Conservation (phyloP, 768 basidiomycete genomes). For the Rhizopogon vinicolor region DNA sequence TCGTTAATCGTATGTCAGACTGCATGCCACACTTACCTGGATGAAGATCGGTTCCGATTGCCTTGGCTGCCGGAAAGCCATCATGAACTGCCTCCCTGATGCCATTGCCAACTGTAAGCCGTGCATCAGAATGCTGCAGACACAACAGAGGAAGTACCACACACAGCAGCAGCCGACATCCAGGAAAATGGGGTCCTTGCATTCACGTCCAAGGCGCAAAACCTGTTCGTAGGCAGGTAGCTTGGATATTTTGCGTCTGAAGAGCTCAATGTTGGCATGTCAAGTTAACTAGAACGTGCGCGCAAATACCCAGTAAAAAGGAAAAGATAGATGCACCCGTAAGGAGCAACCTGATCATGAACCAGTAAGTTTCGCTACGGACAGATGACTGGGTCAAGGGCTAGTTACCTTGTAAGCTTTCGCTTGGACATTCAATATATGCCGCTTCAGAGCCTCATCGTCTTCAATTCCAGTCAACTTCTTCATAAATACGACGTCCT, state of each 20-base stretch:
- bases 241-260: background rate
- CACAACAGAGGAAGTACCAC: background rate
- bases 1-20: background rate
- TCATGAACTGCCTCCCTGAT: conserved; percentile 30
- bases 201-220: conserved; percentile 26
- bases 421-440: conserved; percentile 20
- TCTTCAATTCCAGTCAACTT: conserved; percentile 21
- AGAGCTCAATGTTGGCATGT: background rate
- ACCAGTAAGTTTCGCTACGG: background rate
- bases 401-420: conserved; percentile 19
- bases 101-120: conserved; percentile 30
- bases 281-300: background rate
- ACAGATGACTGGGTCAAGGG: background rate
- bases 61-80: conserved; percentile 30
- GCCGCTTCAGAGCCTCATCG: conserved; percentile 17
- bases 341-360: conserved; percentile 8
- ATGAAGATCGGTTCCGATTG: conserved; percentile 30
- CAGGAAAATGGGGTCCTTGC: conserved; percentile 15
- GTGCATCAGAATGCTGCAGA: background rate
- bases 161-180: conserved; percentile 36
- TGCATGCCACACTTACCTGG: conserved; percentile 18
- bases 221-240: conserved; percentile 11
- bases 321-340: background rate
- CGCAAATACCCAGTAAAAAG: background rate
- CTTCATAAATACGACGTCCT: conserved; percentile 16